These are phyloP conservation scores for Casuarina equisetifolia DNA, from an alignment of 306 rosid species.

Conservation along the genomic window DNA sequence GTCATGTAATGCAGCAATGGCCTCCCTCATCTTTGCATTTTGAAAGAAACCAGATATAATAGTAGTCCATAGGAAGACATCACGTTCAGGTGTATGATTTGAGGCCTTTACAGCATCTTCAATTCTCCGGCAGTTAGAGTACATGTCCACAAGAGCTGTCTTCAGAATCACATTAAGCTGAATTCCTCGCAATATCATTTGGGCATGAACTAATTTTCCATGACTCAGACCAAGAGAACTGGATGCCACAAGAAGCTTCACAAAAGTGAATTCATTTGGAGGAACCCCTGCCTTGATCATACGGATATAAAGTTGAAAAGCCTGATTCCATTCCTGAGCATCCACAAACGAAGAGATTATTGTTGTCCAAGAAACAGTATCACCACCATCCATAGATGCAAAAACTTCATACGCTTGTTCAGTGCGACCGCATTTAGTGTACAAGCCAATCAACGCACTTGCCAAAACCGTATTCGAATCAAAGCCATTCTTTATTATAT, in stretches of 20 bases:
- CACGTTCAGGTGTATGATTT: constrained; percentile 53
- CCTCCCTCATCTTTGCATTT: constrained; percentile 48
- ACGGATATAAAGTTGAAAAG: constrained; percentile 36
- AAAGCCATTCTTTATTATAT: constrained; percentile 53
- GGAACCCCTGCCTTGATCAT: constrained; percentile 45
- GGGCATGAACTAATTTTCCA: constrained; percentile 64
- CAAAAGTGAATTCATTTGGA: constrained; percentile 69
- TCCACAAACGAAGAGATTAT: constrained; percentile 61
- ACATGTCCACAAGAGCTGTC: constrained; percentile 66
- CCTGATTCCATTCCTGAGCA: constrained; percentile 51
- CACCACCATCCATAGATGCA: constrained; percentile 38
- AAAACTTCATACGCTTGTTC: constrained; percentile 45
- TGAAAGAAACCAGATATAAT: constrained; percentile 48
- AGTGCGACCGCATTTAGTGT: constrained; percentile 42
- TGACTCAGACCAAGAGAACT: constrained; percentile 33
- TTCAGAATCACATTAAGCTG: constrained; percentile 59
- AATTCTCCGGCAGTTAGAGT: constrained; percentile 46
- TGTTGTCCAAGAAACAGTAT: constrained; percentile 62
- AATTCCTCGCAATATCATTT: constrained; percentile 44
- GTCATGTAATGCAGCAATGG: constrained; percentile 43
- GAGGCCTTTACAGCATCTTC: constrained; percentile 54
- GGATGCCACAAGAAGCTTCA: constrained; percentile 47
- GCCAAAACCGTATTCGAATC: constrained; percentile 46
- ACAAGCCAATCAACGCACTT: constrained; percentile 51
- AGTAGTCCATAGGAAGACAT: constrained; percentile 67